phyloP scores from a whole-genome alignment of 192 early-diverging fungal genomes.

The Phycomyces blakesleeanus region DNA sequence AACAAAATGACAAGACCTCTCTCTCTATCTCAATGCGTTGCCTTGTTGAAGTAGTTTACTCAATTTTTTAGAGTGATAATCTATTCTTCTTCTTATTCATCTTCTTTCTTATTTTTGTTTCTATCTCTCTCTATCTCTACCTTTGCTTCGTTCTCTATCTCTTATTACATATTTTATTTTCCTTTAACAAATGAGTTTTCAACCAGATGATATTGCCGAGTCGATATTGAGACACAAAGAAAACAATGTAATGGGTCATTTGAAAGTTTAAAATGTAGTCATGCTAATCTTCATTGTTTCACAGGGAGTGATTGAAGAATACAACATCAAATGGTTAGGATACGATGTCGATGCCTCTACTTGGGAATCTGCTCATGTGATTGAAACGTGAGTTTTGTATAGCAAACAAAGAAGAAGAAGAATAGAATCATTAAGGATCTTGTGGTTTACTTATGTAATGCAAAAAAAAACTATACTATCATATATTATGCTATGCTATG shows the following conservation, averaged over 20 bases:
- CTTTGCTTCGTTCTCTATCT: too few species aligned
- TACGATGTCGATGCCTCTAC: neutral
- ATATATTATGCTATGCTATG: neutral
- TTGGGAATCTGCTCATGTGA: neutral
- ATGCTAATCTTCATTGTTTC: neutral
- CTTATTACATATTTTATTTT: neutral
- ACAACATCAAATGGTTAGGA: conserved; percentile 1
- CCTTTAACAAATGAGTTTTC: neutral
- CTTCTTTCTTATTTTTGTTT: too few species aligned
- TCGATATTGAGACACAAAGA: neutral
- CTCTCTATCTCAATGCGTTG: too few species aligned
- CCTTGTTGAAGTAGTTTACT: too few species aligned
- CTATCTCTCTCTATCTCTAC: too few species aligned
- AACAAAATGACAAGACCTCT: too few species aligned
- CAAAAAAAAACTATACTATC: too few species aligned
- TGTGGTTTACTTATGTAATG: too few species aligned
- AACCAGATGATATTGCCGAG: neutral
- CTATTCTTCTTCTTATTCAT: too few species aligned
- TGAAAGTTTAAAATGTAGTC: neutral
- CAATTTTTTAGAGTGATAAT: too few species aligned
- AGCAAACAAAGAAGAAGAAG: too few species aligned
- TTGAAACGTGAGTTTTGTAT: neutral
- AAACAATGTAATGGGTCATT: neutral
- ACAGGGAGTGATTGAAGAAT: neutral
- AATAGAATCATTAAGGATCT: too few species aligned